Evolutionary conservation across 768 basidiomycete species (phyloP).

Genomic region (Lactarius pseudohatsudake): DNA sequence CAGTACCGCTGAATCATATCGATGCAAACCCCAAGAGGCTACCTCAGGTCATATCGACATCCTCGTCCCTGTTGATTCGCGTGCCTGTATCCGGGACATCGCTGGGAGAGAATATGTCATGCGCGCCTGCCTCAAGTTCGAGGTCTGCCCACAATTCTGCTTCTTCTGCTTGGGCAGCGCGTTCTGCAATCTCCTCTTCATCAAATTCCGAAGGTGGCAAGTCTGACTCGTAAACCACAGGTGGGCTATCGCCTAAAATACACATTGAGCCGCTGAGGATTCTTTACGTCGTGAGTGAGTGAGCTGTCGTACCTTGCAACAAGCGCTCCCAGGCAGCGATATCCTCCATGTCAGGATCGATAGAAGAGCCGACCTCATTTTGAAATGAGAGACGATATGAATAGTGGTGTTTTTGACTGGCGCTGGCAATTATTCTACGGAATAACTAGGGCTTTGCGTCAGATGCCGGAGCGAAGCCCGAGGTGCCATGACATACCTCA

Average conservation of each 20-base stretch:
- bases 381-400: conserved; percentile 63
- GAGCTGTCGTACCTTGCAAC: conserved; percentile 41
- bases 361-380: conserved; percentile 69
- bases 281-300: neutral
- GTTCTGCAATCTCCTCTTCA: conserved; percentile 56
- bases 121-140: neutral
- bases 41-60: conserved; percentile 23
- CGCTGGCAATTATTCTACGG: conserved; percentile 58
- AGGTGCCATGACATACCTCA: conserved; percentile 28
- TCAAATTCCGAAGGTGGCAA: conserved; percentile 35
- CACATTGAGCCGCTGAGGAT: neutral
- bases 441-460: conserved; percentile 50
- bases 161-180: conserved; percentile 60
- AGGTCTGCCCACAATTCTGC: conserved; percentile 37
- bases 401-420: conserved; percentile 50
- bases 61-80: conserved; percentile 12
- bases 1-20: neutral
- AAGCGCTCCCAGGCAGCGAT: conserved; percentile 59
- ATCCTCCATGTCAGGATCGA: conserved; percentile 73
- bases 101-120: conserved; percentile 10
- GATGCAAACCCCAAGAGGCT: neutral
- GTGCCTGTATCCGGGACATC: conserved; percentile 10
- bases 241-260: neutral
- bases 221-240: conserved; percentile 13
- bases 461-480: neutral